Evolutionary conservation across 805 yeast genomes (phyloP).

Genomic region (Wickerhamiella azyma): DNA sequence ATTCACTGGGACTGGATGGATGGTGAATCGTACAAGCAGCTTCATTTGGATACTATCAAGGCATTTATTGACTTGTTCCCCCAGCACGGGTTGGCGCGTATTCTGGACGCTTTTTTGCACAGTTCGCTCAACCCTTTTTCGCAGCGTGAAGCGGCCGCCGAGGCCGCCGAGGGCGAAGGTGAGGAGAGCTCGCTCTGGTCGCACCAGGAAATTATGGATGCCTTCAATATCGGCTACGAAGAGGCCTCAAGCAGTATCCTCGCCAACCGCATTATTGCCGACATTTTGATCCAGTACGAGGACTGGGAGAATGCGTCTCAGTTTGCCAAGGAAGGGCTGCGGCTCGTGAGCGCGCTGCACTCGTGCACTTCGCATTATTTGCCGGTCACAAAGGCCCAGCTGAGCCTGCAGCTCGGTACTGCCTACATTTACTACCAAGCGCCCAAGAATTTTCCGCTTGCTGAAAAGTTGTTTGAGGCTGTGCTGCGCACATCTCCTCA

Average conservation of each 20-base stretch:
- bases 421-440: constrained; percentile 77
- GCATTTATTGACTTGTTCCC: constrained; percentile 12
- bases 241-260: constrained; percentile 33
- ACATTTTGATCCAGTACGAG: constrained; percentile 42
- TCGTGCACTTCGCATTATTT: constrained; percentile 36
- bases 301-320: constrained; percentile 53
- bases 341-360: constrained; percentile 30
- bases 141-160: constrained; percentile 9
- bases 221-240: constrained; percentile 39
- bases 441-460: constrained; percentile 72
- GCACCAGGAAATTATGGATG: constrained; percentile 37
- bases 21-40: constrained; percentile 33
- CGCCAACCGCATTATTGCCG: constrained; percentile 51
- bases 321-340: constrained; percentile 46
- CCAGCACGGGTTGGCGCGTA: constrained; percentile 5
- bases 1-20: constrained; percentile 40
- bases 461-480: constrained; percentile 54
- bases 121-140: constrained; percentile 7
- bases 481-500: constrained; percentile 36
- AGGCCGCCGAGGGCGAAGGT: constrained; percentile 1
- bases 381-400: constrained; percentile 39
- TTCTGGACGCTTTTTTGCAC: constrained; percentile 9
- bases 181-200: constrained; percentile 12
- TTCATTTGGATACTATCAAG: constrained; percentile 26
- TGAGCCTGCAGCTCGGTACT: constrained; percentile 55